Evolutionary conservation across 192 early-diverging fungal species (phyloP).

Genomic region (Gigaspora rosea): DNA sequence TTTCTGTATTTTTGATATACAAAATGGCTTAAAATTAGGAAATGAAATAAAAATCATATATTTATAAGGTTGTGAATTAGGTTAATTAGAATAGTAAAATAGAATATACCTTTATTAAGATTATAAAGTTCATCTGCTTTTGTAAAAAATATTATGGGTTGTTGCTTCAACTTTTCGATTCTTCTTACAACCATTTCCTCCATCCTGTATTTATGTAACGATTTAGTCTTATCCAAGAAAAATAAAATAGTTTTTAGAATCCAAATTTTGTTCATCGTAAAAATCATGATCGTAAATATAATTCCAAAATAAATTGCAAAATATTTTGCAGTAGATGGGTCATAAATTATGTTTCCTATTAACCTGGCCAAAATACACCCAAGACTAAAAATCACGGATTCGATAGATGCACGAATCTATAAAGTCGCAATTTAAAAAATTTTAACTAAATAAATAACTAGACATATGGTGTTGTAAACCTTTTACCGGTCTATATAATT

Average conservation of each 20-base stretch:
- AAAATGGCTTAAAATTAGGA: conserved; percentile 41
- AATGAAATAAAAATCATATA: too few relatives aligned
- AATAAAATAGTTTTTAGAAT: conserved; percentile 39
- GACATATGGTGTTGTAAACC: not conserved
- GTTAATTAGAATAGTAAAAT: not conserved
- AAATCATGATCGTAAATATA: conserved; percentile 43
- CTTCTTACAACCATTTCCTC: not conserved
- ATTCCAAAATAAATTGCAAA: conserved; percentile 55
- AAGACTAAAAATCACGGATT: conserved; percentile 39
- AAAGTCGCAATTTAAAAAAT: too few relatives aligned
- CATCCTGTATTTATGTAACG: conserved; percentile 3
- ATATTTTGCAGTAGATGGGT: conserved; percentile 45
- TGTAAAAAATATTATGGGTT: conserved; percentile 56
- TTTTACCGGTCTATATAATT: conserved; percentile 37
- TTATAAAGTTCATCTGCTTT: conserved; percentile 58
- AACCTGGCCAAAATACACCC: conserved; percentile 37
- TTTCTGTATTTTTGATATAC: conserved; percentile 53
- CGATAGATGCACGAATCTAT: conserved; percentile 20
- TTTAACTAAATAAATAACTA: too few relatives aligned
- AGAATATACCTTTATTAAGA: conserved; percentile 48
- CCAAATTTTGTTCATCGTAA: conserved; percentile 45
- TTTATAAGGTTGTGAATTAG: not conserved
- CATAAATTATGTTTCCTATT: conserved; percentile 48
- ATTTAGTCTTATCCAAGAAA: conserved; percentile 7
- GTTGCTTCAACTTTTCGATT: conserved; percentile 42